phyloP scores from a whole-genome alignment of 106 monocot genomes.

The Dendrobium officinale region DNA sequence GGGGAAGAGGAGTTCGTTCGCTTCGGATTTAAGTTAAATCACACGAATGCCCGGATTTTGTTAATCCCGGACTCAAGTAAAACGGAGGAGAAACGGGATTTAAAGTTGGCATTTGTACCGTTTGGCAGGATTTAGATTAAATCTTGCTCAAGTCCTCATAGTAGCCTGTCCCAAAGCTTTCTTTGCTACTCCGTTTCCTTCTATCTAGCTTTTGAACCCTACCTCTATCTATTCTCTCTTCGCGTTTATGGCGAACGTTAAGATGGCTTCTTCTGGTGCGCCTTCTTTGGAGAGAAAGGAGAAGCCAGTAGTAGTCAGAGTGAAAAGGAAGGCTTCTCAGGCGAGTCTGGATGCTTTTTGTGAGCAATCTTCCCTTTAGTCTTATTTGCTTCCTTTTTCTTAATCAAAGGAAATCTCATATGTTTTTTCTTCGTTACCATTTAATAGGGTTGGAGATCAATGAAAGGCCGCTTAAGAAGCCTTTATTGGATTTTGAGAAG shows the following conservation, averaged over 20 bases:
- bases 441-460: slow-evolving; percentile 64
- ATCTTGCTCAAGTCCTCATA: too few species aligned
- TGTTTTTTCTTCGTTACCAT: neutral
- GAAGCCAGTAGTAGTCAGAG: slow-evolving; percentile 67
- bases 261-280: slow-evolving; percentile 8
- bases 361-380: slow-evolving; percentile 13
- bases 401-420: neutral
- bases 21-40: too few species aligned
- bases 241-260: neutral
- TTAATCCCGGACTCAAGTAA: too few species aligned
- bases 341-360: slow-evolving; percentile 56
- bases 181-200: neutral
- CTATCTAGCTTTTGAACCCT: neutral
- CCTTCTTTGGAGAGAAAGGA: slow-evolving; percentile 5
- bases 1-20: too few species aligned
- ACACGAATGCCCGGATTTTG: too few species aligned
- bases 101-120: too few species aligned
- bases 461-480: slow-evolving; percentile 48
- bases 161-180: too few species aligned
- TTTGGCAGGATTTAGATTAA: too few species aligned
- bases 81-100: too few species aligned
- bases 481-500: slow-evolving; percentile 30
- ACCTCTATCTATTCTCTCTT: neutral
- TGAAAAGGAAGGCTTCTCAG: slow-evolving; percentile 64
- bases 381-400: neutral